phyloP scores from a whole-genome alignment of 78 protist species.

The Thecamonas trahens region DNA sequence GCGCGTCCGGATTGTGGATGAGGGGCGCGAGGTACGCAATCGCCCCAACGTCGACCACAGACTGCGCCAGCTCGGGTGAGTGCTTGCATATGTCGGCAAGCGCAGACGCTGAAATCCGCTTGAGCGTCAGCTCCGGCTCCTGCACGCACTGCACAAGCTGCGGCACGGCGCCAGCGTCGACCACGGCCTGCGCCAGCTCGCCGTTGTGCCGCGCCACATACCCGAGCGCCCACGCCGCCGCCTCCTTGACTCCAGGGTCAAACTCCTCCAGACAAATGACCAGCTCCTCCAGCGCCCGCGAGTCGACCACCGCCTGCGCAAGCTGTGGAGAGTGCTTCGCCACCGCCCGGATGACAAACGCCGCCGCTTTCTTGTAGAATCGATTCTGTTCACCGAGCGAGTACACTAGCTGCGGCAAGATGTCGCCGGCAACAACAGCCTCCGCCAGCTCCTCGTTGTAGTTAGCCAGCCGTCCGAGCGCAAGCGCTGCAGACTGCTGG shows the following conservation, averaged over 20 bases:
- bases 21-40: constrained; percentile 73
- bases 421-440: constrained; percentile 71
- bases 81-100: constrained; percentile 83
- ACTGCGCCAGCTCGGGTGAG: constrained; percentile 81
- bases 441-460: constrained; percentile 79
- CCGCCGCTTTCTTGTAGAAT: constrained; percentile 85
- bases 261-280: constrained; percentile 79
- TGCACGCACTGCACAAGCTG: constrained; percentile 81
- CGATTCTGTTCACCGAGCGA: constrained; percentile 73
- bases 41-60: constrained; percentile 76
- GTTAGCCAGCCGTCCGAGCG: constrained; percentile 69
- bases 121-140: constrained; percentile 88
- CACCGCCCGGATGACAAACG: constrained; percentile 74
- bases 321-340: constrained; percentile 80
- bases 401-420: constrained; percentile 81
- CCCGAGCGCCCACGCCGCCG: constrained; percentile 88
- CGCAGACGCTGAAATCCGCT: constrained; percentile 74
- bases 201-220: constrained; percentile 73
- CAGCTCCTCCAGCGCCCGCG: constrained; percentile 74
- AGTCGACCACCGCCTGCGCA: constrained; percentile 82
- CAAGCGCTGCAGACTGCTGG: constrained; percentile 43
- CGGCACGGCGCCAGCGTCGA: constrained; percentile 85
- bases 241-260: constrained; percentile 88
- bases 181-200: constrained; percentile 57
- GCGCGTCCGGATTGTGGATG: constrained; percentile 54